Base-by-base conservation (phyloP, 805 yeast species). In the Wickerhamiella domercqiae region DNA sequence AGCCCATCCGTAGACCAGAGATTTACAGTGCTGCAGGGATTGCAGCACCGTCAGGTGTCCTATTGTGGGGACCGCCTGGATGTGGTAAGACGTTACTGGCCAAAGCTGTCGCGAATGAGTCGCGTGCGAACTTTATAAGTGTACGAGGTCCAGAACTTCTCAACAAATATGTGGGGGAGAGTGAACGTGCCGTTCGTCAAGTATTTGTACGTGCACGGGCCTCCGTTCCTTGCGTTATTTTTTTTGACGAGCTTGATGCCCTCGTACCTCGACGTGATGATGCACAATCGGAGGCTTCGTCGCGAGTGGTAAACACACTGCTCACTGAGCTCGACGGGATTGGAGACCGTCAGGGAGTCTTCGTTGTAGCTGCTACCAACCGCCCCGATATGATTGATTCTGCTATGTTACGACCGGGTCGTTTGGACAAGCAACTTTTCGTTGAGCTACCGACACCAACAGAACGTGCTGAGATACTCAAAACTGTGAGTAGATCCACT, bases 61-160 rank as follows among this genome's bases (percentile, higher is more conserved):
- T 90, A 19, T 70, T 90, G 66, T 90, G 98, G 98, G 98, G 98
- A 0, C 98, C 98, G 1, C 98, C 98, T 3, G 98, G 98, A 26
- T 90, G 97, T 62, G 98, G 98, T 68, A 90, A 90, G 55, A 90
- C 98, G 0, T 64, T 90, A 35, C 64, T 90, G 21, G 97, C 97
- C 1, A 90, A 90, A 52, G 98, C 98, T 2, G 97, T 90, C 2
- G 98, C 98, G 7, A 87, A 87, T 55, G 97, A 90, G 58, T 83
- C 95, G 0, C 70, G 93, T 37, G 97, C 97, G 9, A 90, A 90
- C 55, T 90, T 90, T 58, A 90, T 90, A 28, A 80, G 94, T 7
- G 84, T 90, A 22, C 78, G 93, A 45, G 98, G 98, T 2, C 98
- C 98, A 0, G 98, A 90, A 55, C 61, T 90, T 32, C 66, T 87